Evolutionary conservation across 495 filamentous ascomycete genomes (phyloP).

Genomic region (Hyaloscypha hepaticicola): DNA sequence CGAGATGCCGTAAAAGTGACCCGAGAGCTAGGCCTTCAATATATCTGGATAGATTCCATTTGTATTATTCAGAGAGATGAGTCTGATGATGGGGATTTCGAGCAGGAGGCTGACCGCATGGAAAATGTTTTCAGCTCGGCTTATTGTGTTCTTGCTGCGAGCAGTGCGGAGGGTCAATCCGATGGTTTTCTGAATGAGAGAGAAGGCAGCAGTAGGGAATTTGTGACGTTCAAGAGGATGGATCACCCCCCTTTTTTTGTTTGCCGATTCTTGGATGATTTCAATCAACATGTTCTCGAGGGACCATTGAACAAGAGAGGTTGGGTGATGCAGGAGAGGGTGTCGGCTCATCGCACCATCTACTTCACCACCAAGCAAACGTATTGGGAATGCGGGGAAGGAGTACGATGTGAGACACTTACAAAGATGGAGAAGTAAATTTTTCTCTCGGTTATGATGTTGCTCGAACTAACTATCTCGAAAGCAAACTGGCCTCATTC

Average conservation of each 20-base stretch:
- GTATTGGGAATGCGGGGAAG: slow-evolving; percentile 44
- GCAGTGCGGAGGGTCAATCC: slow-evolving; percentile 11
- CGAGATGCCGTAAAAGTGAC: too few species aligned
- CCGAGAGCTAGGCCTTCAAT: too few species aligned
- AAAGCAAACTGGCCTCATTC: too few species aligned
- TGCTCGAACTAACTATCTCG: too few species aligned
- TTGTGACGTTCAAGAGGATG: too few species aligned
- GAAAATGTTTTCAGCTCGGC: slow-evolving; percentile 21
- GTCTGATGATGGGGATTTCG: slow-evolving; percentile 13
- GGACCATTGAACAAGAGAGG: slow-evolving; percentile 38
- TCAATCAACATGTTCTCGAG: slow-evolving; percentile 36
- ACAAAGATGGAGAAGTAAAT: too few species aligned
- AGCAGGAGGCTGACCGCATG: slow-evolving; percentile 20
- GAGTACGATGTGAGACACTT: slow-evolving; percentile 34
- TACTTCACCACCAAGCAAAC: too few species aligned
- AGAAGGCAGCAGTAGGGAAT: too few species aligned
- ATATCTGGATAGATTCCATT: slow-evolving; percentile 7
- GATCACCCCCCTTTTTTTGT: too few species aligned
- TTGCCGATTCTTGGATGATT: slow-evolving; percentile 35
- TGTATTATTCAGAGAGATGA: not conserved
- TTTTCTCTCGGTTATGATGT: too few species aligned
- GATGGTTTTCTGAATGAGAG: too few species aligned
- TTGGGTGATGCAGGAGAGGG: slow-evolving; percentile 45
- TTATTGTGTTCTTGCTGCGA: slow-evolving; percentile 26
- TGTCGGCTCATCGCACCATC: slow-evolving; percentile 40